Evolutionary conservation across 192 early-diverging fungal species (phyloP), one percentile per base, ranked within the genome.

Genomic region (Spizellomyces sp.): DNA sequence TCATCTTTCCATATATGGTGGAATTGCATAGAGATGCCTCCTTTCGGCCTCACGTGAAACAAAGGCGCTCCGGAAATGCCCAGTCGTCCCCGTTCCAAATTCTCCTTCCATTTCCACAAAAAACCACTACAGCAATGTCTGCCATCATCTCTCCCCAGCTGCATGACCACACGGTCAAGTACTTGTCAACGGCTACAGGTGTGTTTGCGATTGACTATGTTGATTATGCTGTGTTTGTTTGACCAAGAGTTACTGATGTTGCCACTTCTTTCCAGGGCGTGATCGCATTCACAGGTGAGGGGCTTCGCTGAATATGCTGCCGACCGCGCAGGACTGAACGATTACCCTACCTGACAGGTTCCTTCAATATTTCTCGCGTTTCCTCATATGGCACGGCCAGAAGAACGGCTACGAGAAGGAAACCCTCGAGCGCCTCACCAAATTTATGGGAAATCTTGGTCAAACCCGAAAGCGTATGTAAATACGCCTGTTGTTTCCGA

Each of bases 351-450:
- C 27, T n/a, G 89, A 89, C 75, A 88, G 94, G 70, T 82, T 91
- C 58, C 84, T 93, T 22, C 96, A 98, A 77, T 95, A 94, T 83
- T 89, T 93, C 75, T 82, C 91, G 9, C 92, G 93, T 15, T 93
- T 95, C 73, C 79, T 91, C 44, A 86, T 82, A 45, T 93, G 88
- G 84, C 84, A 87, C 62, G 69, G 63, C 17, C 80, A 70, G 56
- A 67, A 61, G 22, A 63, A 73, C 36, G 77, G 75, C 22, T 66
- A 66, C 61, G 58, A 71, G 62, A 89, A 90, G 70, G 88, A 86
- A 9, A 77, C 75, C 19, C 71, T 92, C 21, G 80, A 76, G 19
- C 82, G 87, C 57, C 82, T 88, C 73, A 78, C 68, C 57, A 83
- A 82, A 69, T 81, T 93, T 27, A 88, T 89, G 82, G 86, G 52